These are phyloP conservation scores for Ophiostoma pallidulum DNA, from an alignment of 2,329 filamentous ascomycete species.

Conservation along the genomic window DNA sequence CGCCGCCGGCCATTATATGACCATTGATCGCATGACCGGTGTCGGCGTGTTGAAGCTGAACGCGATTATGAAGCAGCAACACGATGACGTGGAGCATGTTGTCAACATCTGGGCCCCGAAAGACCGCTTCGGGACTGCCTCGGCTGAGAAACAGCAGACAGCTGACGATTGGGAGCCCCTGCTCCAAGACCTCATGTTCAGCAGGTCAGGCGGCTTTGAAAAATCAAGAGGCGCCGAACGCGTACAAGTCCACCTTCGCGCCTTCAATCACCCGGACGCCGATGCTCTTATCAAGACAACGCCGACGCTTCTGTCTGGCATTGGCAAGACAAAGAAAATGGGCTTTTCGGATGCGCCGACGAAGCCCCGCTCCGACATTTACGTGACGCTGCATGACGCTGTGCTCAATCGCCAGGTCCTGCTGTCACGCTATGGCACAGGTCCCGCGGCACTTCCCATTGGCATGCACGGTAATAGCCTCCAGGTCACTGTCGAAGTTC, in stretches of 20 bases:
- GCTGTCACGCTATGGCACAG: conserved; percentile 59
- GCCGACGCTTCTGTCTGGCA: conserved; percentile 74
- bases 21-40: conserved; percentile 60
- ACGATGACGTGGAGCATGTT: conserved; percentile 64
- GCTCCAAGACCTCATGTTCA: conserved; percentile 63
- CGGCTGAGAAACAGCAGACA: conserved; percentile 46
- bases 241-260: conserved; percentile 67
- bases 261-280: conserved; percentile 69
- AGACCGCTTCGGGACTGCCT: conserved; percentile 32
- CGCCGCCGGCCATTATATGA: conserved; percentile 25
- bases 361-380: conserved; percentile 86
- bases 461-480: conserved; percentile 61
- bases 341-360: conserved; percentile 89
- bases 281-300: conserved; percentile 75
- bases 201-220: conserved; percentile 62
- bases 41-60: conserved; percentile 72
- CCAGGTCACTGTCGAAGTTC: conserved; percentile 82
- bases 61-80: conserved; percentile 59
- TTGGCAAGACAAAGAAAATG: conserved; percentile 76
- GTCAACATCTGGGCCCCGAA: conserved; percentile 68
- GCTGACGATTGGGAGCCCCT: conserved; percentile 64
- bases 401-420: conserved; percentile 67
- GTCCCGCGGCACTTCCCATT: conserved; percentile 59
- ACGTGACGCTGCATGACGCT: conserved; percentile 74
- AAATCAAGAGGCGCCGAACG: conserved; percentile 64